Conservation (phyloP, 768 basidiomycete genomes). For the Hygrophoropsis aurantiaca region DNA sequence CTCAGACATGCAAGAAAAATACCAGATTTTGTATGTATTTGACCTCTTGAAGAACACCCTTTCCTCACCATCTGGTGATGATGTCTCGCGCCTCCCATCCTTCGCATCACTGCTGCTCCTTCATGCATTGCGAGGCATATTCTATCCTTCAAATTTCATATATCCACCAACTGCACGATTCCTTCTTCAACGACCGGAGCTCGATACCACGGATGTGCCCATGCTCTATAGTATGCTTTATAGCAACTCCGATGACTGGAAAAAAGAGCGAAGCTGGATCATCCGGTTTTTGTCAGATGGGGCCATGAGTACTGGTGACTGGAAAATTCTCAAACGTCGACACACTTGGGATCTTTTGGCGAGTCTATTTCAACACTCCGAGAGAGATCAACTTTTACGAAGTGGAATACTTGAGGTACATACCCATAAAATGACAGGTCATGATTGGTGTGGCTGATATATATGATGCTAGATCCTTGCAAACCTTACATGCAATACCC, state of each 20-base stretch:
- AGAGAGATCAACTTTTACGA: slow-evolving; percentile 51
- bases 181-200: slow-evolving; percentile 81
- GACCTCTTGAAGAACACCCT: slow-evolving; percentile 61
- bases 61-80: slow-evolving; percentile 36
- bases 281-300: slow-evolving; percentile 80
- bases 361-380: slow-evolving; percentile 72
- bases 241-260: slow-evolving; percentile 76
- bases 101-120: slow-evolving; percentile 79
- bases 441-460: background rate
- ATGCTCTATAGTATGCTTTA: slow-evolving; percentile 90
- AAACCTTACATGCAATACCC: slow-evolving; percentile 66
- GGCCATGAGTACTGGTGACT: slow-evolving; percentile 73
- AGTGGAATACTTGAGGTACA: slow-evolving; percentile 67
- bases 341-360: slow-evolving; percentile 90
- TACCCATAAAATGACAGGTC: slow-evolving; percentile 1
- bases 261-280: slow-evolving; percentile 89
- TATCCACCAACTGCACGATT: slow-evolving; percentile 87
- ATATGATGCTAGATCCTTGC: slow-evolving; percentile 65
- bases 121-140: slow-evolving; percentile 79
- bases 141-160: slow-evolving; percentile 85
- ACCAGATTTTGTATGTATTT: slow-evolving; percentile 72
- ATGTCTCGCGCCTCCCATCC: slow-evolving; percentile 63
- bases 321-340: slow-evolving; percentile 75
- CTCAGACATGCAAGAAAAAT: slow-evolving; percentile 75
- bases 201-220: slow-evolving; percentile 84